phyloP scores from a whole-genome alignment of 441 rosid genomes.

The Euphorbia schlechtendalii region DNA sequence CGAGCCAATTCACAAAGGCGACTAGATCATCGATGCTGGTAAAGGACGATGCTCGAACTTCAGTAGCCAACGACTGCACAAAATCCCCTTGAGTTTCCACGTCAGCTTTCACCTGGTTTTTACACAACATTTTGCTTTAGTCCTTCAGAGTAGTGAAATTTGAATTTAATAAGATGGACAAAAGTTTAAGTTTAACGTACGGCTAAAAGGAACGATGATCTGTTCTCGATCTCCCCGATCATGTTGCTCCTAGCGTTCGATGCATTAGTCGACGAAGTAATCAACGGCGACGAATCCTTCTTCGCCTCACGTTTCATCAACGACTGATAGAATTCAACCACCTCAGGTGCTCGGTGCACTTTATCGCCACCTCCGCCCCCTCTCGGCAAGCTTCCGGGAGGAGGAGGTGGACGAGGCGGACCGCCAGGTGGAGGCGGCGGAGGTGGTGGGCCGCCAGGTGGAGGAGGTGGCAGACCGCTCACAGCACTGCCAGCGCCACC shows the following conservation, averaged over 20 bases:
- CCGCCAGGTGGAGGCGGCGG: conserved; percentile 49
- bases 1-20: conserved; percentile 96
- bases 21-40: conserved; percentile 64
- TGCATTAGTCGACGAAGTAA: conserved; percentile 56
- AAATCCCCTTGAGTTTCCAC: conserved; percentile 99
- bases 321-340: conserved; percentile 89
- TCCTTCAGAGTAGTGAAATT: conserved; percentile 12
- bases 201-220: conserved; percentile 92
- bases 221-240: conserved; percentile 92
- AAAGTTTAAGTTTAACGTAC: conserved; percentile 33
- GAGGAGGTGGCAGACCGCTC: conserved; percentile 45
- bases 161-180: neutral
- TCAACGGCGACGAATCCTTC: conserved; percentile 65
- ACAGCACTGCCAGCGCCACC: conserved; percentile 33
- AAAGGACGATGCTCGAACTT: conserved; percentile 85
- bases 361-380: conserved; percentile 68
- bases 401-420: conserved; percentile 76
- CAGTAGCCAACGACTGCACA: conserved; percentile 82
- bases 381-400: conserved; percentile 75
- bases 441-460: conserved; percentile 46
- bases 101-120: conserved; percentile 85
- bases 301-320: conserved; percentile 94
- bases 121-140: conserved; percentile 14
- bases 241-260: conserved; percentile 81
- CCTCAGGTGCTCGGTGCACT: conserved; percentile 91